phyloP scores from a whole-genome alignment of 2,329 filamentous ascomycete species.

The Arthrobotrys musiformis region DNA sequence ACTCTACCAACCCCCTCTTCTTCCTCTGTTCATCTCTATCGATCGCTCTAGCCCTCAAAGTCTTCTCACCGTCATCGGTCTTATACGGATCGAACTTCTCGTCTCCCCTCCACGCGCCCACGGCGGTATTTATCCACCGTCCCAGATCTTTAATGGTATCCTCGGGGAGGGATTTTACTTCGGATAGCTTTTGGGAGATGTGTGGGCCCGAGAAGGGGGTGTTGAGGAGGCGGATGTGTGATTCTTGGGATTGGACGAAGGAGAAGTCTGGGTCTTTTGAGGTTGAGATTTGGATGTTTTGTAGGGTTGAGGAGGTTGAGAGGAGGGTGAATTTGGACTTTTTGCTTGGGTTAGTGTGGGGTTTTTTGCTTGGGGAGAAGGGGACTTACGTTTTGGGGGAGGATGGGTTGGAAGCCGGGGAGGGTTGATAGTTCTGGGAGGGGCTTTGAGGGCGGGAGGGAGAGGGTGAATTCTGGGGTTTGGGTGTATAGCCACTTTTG shows the following conservation, averaged over 20 bases:
- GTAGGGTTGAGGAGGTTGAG: slow-evolving; percentile 2
- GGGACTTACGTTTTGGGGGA: slow-evolving; percentile 44
- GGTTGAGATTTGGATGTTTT: slow-evolving; percentile 29
- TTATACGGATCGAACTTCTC: neutral
- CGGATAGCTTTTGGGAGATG: neutral
- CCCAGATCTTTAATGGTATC: neutral
- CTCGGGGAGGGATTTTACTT: slow-evolving; percentile 16
- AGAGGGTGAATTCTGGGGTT: slow-evolving; percentile 42
- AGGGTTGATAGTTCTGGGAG: slow-evolving; percentile 37
- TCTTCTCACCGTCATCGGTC: slow-evolving; percentile 7
- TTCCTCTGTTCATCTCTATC: neutral
- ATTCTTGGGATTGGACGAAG: slow-evolving; percentile 54
- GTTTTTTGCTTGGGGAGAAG: neutral
- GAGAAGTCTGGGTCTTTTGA: slow-evolving; percentile 38
- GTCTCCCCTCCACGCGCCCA: slow-evolving; percentile 31
- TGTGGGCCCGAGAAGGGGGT: neutral
- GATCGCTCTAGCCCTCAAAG: slow-evolving; percentile 8
- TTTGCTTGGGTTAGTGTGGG: slow-evolving; percentile 6
- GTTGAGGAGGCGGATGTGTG: slow-evolving; percentile 30
- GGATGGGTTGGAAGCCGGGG: slow-evolving; percentile 7
- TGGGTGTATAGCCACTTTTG: slow-evolving; percentile 52
- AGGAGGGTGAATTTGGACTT: slow-evolving; percentile 32
- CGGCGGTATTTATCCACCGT: slow-evolving; percentile 21
- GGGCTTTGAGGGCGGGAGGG: slow-evolving; percentile 1
- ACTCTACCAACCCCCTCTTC: neutral